phyloP scores from a whole-genome alignment of 371 early-diverging fungal species.

The Actinomortierella wolfii region DNA sequence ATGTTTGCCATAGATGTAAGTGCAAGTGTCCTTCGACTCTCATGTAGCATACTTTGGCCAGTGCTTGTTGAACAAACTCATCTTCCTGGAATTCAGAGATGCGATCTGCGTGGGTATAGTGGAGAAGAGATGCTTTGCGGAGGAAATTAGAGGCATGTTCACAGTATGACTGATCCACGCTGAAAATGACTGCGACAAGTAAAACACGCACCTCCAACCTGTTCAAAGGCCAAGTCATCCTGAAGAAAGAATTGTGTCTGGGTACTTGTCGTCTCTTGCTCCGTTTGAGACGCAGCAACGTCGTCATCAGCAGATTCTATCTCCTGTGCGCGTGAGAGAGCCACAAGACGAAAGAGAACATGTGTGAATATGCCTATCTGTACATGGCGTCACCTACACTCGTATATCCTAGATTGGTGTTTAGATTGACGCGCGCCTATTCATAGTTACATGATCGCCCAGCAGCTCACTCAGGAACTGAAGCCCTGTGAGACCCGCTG shows the following conservation, averaged over 20 bases:
- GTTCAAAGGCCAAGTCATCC: conserved; percentile 42
- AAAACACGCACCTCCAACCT: conserved; percentile 29
- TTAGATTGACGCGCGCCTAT: no score
- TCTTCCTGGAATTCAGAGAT: conserved; percentile 78
- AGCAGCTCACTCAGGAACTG: conserved; percentile 38
- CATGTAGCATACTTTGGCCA: conserved; percentile 61
- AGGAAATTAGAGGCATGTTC: no score
- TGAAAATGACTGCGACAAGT: background rate
- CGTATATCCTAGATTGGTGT: no score
- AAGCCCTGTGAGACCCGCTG: conserved; percentile 38
- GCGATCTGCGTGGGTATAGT: conserved; percentile 47
- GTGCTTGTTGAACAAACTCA: conserved; percentile 76
- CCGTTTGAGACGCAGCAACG: conserved; percentile 14
- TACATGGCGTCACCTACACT: background rate
- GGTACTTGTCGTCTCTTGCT: conserved; percentile 20
- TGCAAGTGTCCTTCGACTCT: background rate
- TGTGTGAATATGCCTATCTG: background rate
- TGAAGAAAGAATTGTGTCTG: conserved; percentile 12
- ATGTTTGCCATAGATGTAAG: background rate
- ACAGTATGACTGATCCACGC: background rate
- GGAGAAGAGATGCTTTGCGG: no score
- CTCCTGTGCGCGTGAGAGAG: no score
- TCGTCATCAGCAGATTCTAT: background rate
- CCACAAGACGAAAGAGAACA: no score
- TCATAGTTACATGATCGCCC: conserved; percentile 22